phyloP scores from a whole-genome alignment of 2,329 filamentous ascomycete genomes.

The Fusarium sp. region DNA sequence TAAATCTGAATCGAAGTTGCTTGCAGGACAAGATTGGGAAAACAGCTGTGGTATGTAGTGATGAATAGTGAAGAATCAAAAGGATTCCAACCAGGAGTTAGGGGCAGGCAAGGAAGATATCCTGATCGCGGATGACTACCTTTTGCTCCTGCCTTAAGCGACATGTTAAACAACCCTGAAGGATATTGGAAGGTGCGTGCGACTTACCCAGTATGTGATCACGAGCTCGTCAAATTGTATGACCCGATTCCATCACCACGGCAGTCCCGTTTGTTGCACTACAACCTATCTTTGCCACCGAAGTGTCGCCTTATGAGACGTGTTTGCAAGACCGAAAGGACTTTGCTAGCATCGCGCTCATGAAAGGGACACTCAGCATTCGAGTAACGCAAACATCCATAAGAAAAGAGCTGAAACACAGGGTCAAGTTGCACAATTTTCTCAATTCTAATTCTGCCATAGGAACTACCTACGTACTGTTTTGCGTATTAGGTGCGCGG shows the following conservation, averaged over 20 bases:
- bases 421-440: too few relatives aligned
- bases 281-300: neutral
- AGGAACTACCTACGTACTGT: too few relatives aligned
- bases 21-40: neutral
- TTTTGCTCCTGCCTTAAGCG: neutral
- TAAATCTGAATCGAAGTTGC: fast-evolving
- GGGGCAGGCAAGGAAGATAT: neutral
- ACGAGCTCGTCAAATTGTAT: neutral
- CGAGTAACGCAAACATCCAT: neutral
- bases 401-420: neutral
- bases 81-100: fast-evolving
- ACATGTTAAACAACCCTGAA: neutral
- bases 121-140: neutral
- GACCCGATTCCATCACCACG: neutral
- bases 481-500: too few relatives aligned
- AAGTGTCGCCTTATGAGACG: constrained; percentile 7
- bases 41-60: too few relatives aligned
- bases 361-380: fast-evolving
- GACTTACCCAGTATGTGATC: neutral
- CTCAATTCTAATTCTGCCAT: too few relatives aligned
- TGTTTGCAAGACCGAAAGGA: neutral
- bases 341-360: neutral
- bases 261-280: neutral
- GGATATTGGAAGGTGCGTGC: neutral
- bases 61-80: neutral